These are phyloP conservation scores for Lactifluus pinguis DNA, from an alignment of 768 basidiomycete genomes.

Conservation along the genomic window DNA sequence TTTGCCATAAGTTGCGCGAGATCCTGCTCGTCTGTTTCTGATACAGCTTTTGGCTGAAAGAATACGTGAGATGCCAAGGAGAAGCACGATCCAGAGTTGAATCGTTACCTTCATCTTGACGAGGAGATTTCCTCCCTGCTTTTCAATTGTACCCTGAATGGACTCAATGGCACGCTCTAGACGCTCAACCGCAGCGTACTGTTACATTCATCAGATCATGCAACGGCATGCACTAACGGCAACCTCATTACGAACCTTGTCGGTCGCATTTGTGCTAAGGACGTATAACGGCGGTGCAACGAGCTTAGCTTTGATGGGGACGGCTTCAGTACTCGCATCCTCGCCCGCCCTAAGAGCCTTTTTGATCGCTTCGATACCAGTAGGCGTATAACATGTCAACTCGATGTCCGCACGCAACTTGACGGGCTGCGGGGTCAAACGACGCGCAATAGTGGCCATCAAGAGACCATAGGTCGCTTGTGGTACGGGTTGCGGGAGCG, in stretches of 20 bases:
- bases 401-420: conserved; percentile 98
- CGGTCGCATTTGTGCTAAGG: conserved; percentile 90
- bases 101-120: conserved; percentile 90
- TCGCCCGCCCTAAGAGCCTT: conserved; percentile 86
- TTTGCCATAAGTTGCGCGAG: conserved; percentile 95
- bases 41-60: conserved; percentile 88
- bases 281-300: conserved; percentile 97
- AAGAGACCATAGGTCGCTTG: conserved; percentile 54
- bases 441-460: conserved; percentile 79
- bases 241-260: conserved; percentile 52
- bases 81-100: not conserved
- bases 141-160: conserved; percentile 78
- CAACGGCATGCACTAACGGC: not conserved
- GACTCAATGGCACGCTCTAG: conserved; percentile 90
- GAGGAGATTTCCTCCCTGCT: conserved; percentile 74
- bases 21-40: conserved; percentile 95
- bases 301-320: conserved; percentile 94
- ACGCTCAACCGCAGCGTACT: conserved; percentile 85
- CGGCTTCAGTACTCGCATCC: conserved; percentile 73
- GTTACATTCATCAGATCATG: not conserved
- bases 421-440: conserved; percentile 96
- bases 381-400: conserved; percentile 90
- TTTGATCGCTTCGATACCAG: conserved; percentile 96
- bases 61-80: not conserved
- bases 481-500: conserved; percentile 50